Evolutionary conservation across 2,329 filamentous ascomycete genomes (phyloP).

Genomic region (Alternaria brassicicola): DNA sequence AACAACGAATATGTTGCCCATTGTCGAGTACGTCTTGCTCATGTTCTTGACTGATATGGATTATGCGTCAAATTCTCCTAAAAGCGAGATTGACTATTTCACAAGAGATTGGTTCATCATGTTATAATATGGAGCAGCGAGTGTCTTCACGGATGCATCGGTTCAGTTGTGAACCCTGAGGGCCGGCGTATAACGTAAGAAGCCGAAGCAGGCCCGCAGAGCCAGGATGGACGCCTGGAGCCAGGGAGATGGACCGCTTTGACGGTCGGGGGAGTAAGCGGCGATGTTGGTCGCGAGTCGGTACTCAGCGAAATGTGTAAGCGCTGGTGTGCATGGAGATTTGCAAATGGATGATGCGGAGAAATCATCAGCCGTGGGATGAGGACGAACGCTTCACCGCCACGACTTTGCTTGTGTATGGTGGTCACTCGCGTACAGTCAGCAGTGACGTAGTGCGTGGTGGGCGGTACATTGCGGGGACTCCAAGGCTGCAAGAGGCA

Average conservation of each 20-base stretch:
- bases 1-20: neutral
- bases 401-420: neutral
- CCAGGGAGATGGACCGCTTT: neutral
- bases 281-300: neutral
- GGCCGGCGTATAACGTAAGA: conserved; percentile 3
- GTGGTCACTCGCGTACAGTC: neutral
- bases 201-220: conserved; percentile 5
- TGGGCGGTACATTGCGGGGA: neutral
- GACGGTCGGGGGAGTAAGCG: conserved; percentile 2
- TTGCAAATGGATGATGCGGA: neutral
- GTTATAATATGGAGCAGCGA: neutral
- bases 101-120: neutral
- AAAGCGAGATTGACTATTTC: neutral
- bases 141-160: neutral
- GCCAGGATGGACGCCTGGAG: neutral
- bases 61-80: neutral
- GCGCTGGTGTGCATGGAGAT: conserved; percentile 1
- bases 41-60: neutral
- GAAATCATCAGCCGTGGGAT: conserved; percentile 1
- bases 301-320: neutral
- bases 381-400: neutral
- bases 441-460: conserved; percentile 7
- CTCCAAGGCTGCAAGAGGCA: neutral
- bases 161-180: neutral
- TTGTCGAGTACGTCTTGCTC: neutral